phyloP scores from a whole-genome alignment of 129 eudicot genomes.

The Tagetes erecta region DNA sequence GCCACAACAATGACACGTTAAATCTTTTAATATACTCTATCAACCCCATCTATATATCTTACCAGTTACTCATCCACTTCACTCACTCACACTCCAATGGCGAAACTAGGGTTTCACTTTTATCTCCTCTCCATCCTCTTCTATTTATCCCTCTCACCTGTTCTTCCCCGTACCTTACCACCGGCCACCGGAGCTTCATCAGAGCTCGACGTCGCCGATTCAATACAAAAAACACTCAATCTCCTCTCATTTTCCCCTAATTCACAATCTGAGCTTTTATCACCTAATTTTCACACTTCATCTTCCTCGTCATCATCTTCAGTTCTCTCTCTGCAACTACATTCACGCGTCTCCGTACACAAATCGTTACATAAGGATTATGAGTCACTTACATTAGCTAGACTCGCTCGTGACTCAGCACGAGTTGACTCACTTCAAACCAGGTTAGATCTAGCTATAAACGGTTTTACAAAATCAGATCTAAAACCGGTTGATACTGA shows the following conservation, averaged over 20 bases:
- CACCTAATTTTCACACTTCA: neutral
- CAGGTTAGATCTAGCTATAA: slow-evolving; percentile 51
- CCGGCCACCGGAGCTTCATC: slow-evolving; percentile 21
- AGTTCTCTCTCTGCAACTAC: slow-evolving; percentile 49
- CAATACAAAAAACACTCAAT: slow-evolving; percentile 46
- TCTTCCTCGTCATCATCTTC: slow-evolving; percentile 41
- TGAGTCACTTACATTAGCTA: slow-evolving; percentile 40
- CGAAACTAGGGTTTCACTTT: slow-evolving; percentile 18
- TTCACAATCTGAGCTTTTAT: slow-evolving; percentile 20
- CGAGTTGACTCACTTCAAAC: slow-evolving; percentile 65
- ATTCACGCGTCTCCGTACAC: slow-evolving; percentile 55
- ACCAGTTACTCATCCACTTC: neutral
- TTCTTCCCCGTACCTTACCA: slow-evolving; percentile 40
- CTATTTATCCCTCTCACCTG: slow-evolving; percentile 27
- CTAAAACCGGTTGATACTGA: slow-evolving; percentile 50
- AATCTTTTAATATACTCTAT: slow-evolving; percentile 25
- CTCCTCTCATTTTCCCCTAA: slow-evolving; percentile 34
- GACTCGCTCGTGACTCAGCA: slow-evolving; percentile 77
- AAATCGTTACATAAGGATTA: slow-evolving; percentile 44
- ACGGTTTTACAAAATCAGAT: slow-evolving; percentile 49
- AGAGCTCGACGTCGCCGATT: slow-evolving; percentile 49
- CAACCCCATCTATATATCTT: neutral
- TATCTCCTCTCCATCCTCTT: slow-evolving; percentile 16
- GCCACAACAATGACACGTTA: slow-evolving; percentile 32
- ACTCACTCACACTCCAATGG: slow-evolving; percentile 44